phyloP scores from a whole-genome alignment of 176 grass and related monocot genomes.

The Secale cereale region DNA sequence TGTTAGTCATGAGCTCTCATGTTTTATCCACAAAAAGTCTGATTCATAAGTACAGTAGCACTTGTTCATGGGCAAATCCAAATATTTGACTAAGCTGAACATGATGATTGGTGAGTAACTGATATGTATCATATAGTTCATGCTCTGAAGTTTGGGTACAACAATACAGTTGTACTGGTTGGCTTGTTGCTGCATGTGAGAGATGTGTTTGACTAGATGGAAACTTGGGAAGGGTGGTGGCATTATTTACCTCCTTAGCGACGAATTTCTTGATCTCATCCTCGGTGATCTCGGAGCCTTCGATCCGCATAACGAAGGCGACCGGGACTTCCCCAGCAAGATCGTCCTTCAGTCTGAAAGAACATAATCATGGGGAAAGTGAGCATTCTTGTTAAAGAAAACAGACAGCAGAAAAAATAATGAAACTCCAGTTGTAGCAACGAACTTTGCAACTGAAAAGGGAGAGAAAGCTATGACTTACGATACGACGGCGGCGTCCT shows the following conservation, averaged over 20 bases:
- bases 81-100: background rate
- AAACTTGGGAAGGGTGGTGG: background rate
- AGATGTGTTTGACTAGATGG: background rate
- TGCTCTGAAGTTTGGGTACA: background rate
- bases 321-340: constrained; percentile 74
- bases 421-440: background rate
- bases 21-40: background rate
- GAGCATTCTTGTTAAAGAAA: background rate
- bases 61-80: background rate
- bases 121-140: background rate
- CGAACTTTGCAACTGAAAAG: background rate
- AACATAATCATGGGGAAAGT: background rate
- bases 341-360: constrained; percentile 75
- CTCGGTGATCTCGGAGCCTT: constrained; percentile 62
- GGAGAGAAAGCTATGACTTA: constrained; percentile 31
- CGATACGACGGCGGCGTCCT: constrained; percentile 82
- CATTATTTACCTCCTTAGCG: constrained; percentile 66
- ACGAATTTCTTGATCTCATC: constrained; percentile 85
- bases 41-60: background rate
- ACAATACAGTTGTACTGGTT: background rate
- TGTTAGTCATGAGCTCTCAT: background rate
- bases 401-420: background rate
- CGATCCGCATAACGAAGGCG: constrained; percentile 61
- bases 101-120: background rate
- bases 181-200: background rate